Evolutionary conservation across 352 stramenopile genomes (phyloP).

Genomic region (Phytopythium cucurbitacearum): DNA sequence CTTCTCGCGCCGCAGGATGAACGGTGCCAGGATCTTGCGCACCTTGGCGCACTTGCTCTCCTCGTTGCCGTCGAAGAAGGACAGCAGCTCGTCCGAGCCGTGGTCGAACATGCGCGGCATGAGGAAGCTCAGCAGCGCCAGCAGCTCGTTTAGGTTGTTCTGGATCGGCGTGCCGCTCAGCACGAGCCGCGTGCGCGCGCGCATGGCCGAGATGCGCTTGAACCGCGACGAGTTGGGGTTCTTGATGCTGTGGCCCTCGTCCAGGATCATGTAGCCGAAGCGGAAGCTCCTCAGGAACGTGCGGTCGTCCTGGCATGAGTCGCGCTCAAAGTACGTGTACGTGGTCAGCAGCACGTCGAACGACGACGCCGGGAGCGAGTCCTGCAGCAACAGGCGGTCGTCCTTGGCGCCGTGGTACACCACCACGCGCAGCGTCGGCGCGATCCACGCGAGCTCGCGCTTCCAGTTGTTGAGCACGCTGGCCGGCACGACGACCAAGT

Average conservation of each 20-base stretch:
- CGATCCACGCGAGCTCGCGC: slow-evolving; percentile 91
- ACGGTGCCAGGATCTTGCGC: slow-evolving; percentile 94
- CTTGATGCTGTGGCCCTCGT: slow-evolving; percentile 93
- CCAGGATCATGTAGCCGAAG: slow-evolving; percentile 92
- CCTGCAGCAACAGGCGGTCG: slow-evolving; percentile 50
- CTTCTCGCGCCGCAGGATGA: slow-evolving; percentile 96
- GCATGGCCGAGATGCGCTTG: slow-evolving; percentile 80
- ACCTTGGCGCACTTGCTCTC: slow-evolving; percentile 83
- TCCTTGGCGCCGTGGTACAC: slow-evolving; percentile 81
- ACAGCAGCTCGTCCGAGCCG: slow-evolving; percentile 72
- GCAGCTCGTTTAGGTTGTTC: slow-evolving; percentile 86
- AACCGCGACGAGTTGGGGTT: slow-evolving; percentile 89
- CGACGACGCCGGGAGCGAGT: slow-evolving; percentile 34
- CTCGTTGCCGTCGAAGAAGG: slow-evolving; percentile 79
- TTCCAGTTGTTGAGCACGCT: slow-evolving; percentile 93
- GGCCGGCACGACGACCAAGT: slow-evolving; percentile 92
- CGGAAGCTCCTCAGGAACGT: slow-evolving; percentile 70
- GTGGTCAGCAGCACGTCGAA: slow-evolving; percentile 90
- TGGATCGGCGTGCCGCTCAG: slow-evolving; percentile 89
- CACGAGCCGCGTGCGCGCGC: slow-evolving; percentile 67
- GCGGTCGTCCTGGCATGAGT: slow-evolving; percentile 79
- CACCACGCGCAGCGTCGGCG: slow-evolving; percentile 82
- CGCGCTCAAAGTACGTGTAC: slow-evolving; percentile 90
- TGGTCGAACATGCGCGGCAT: slow-evolving; percentile 90
- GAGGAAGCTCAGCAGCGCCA: slow-evolving; percentile 89